Percentiles rank a stretch among this genome's conserved stretches.
phyloP scores from a whole-genome alignment of 345 rosid species.

The Camelina sativa region DNA sequence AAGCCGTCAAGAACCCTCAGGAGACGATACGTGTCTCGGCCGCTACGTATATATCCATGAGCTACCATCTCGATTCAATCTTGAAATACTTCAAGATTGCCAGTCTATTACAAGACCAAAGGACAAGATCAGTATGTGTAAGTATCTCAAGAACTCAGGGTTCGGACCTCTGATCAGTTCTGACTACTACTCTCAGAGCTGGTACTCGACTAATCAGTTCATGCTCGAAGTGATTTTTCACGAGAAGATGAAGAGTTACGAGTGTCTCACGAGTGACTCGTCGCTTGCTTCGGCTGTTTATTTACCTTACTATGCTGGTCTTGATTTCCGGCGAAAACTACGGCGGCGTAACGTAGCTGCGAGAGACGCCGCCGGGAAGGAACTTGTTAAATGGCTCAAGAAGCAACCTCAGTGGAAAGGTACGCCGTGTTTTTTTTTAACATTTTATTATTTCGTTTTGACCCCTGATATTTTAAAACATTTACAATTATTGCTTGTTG shows the following conservation, averaged over 20 bases:
- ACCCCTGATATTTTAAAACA: conserved; percentile 3
- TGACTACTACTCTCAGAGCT: conserved; percentile 12
- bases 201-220: conserved; percentile 61
- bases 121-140: conserved; percentile 56
- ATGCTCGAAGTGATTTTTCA: conserved; percentile 58
- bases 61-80: conserved; percentile 57
- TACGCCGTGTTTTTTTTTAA: neutral
- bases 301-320: conserved; percentile 60
- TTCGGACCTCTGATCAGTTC: conserved; percentile 51
- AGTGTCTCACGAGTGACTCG: conserved; percentile 58
- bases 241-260: conserved; percentile 56
- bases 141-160: conserved; percentile 47
- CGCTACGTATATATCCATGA: conserved; percentile 53
- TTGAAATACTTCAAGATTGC: conserved; percentile 51
- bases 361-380: conserved; percentile 51
- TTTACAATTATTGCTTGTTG: neutral
- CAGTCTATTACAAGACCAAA: conserved; percentile 45
- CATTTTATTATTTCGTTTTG: conserved; percentile 5
- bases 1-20: neutral
- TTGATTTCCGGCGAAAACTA: conserved; percentile 53
- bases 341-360: conserved; percentile 51
- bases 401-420: conserved; percentile 56
- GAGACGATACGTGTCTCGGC: conserved; percentile 47
- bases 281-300: conserved; percentile 59
- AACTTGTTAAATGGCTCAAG: conserved; percentile 47